phyloP scores from a whole-genome alignment of 2,329 filamentous ascomycete species.

The Aspergillus unguis region DNA sequence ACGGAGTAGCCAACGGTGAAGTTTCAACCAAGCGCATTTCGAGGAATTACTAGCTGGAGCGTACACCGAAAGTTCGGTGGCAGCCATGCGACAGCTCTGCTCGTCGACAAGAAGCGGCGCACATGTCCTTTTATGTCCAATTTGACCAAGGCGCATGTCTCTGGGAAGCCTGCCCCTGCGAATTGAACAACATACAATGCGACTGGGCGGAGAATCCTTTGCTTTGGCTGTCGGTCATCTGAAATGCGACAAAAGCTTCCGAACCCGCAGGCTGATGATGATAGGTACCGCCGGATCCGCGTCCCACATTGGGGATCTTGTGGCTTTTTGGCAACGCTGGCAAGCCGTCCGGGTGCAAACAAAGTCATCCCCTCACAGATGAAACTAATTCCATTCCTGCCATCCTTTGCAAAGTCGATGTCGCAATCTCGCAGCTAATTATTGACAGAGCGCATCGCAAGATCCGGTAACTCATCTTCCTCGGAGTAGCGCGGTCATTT shows the following conservation, averaged over 20 bases:
- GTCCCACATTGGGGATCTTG: slow-evolving; percentile 25
- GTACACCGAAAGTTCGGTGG: slow-evolving; percentile 24
- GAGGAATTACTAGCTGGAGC: slow-evolving; percentile 4
- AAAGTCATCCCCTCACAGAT: slow-evolving; percentile 10
- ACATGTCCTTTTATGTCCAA: background rate
- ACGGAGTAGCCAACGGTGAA: slow-evolving; percentile 1
- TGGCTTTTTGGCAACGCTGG: slow-evolving; percentile 26
- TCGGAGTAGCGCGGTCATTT: background rate
- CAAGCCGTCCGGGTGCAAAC: slow-evolving; percentile 21
- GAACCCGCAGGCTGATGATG: slow-evolving; percentile 24
- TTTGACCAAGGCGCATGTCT: no score
- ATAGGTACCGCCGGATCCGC: slow-evolving; percentile 34
- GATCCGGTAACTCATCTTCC: background rate
- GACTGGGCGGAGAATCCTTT: slow-evolving; percentile 11
- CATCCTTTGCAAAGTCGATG: background rate
- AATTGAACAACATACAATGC: slow-evolving; percentile 5
- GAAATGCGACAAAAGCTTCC: slow-evolving; percentile 21
- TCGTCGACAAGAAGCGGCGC: background rate
- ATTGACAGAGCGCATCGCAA: background rate
- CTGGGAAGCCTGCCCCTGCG: background rate
- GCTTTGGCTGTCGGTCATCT: slow-evolving; percentile 13
- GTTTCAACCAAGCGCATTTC: slow-evolving; percentile 4
- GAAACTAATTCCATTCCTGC: slow-evolving; percentile 4
- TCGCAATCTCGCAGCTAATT: background rate
- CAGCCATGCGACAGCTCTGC: slow-evolving; percentile 9